Evolutionary conservation across 2,329 filamentous ascomycete species (phyloP).

Genomic region (Exophiala lecanii-corni): DNA sequence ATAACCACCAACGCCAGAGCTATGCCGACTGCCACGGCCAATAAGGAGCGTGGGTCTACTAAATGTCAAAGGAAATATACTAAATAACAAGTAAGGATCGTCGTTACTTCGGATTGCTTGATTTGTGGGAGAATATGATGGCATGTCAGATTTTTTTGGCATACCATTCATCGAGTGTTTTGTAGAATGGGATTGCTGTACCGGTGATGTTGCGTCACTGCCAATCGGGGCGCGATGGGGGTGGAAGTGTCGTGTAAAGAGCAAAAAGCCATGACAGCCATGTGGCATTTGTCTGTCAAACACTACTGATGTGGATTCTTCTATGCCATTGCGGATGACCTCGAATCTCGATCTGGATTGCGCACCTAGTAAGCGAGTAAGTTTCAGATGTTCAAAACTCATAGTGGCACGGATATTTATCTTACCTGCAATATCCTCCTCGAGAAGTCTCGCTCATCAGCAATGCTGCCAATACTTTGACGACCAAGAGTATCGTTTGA

Average conservation of each 20-base stretch:
- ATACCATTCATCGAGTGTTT: too few species aligned
- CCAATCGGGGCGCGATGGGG: too few species aligned
- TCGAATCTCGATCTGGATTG: slow-evolving; percentile 24
- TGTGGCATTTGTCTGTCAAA: too few species aligned
- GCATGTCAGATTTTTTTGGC: too few species aligned
- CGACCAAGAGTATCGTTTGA: slow-evolving; percentile 58
- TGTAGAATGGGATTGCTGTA: too few species aligned
- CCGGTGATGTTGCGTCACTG: too few species aligned
- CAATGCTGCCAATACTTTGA: slow-evolving; percentile 92
- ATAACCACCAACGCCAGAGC: slow-evolving; percentile 19
- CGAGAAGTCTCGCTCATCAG: slow-evolving; percentile 95
- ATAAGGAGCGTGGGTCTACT: slow-evolving; percentile 4
- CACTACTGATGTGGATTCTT: too few species aligned
- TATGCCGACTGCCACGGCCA: slow-evolving; percentile 12
- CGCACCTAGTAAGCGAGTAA: slow-evolving; percentile 17
- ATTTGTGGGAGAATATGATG: too few species aligned
- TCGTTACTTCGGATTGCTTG: slow-evolving; percentile 21
- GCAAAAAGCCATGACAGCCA: too few species aligned
- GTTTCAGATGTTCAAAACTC: neutral
- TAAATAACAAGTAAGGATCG: slow-evolving; percentile 8
- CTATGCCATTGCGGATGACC: slow-evolving; percentile 18
- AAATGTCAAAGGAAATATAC: neutral
- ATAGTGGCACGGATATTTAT: too few species aligned
- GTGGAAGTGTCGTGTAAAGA: too few species aligned
- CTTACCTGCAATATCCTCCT: slow-evolving; percentile 88